phyloP scores from a whole-genome alignment of 1,284 basidiomycete species.

The Ceratobasidium sp. region DNA sequence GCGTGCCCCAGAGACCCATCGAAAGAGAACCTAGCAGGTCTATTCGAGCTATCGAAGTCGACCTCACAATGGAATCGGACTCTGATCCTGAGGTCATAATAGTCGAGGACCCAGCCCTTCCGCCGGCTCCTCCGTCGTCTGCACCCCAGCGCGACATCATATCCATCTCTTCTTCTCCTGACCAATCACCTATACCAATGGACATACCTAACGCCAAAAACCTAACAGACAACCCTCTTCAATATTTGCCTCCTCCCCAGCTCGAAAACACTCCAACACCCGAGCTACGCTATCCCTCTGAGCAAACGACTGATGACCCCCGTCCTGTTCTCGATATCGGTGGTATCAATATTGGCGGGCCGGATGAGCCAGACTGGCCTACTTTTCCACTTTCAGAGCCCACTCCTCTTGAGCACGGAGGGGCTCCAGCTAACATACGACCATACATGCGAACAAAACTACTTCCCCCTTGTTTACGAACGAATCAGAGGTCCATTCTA shows the following conservation, averaged over 20 bases:
- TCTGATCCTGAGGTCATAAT: conserved; percentile 6
- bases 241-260: neutral
- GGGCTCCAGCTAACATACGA: neutral
- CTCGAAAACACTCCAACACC: neutral
- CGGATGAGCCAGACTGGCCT: neutral
- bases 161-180: neutral
- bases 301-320: neutral
- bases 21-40: neutral
- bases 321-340: neutral
- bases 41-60: neutral
- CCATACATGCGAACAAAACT: neutral
- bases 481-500: neutral
- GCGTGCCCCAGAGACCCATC: neutral
- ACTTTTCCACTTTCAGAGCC: conserved; percentile 6
- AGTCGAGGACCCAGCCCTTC: neutral
- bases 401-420: neutral
- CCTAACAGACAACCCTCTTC: neutral
- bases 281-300: neutral
- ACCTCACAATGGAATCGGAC: neutral
- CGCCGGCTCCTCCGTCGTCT: neutral
- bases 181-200: neutral
- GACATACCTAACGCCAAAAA: neutral
- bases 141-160: neutral
- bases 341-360: neutral
- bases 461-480: conserved; percentile 6